Evolutionary conservation across 345 rosid genomes (phyloP).

Genomic region (Eucalyptus tenuipes): DNA sequence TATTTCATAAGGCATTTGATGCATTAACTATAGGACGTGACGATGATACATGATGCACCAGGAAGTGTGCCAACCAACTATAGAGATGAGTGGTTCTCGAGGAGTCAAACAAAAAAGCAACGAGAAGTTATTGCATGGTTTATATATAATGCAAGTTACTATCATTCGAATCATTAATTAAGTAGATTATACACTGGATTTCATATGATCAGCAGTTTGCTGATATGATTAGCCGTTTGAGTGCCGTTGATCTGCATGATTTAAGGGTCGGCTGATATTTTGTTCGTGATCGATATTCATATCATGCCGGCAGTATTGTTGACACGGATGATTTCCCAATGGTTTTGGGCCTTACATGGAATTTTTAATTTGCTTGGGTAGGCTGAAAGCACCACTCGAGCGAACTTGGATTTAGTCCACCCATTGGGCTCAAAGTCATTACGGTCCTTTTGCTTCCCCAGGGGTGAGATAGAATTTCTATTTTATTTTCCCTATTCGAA

Average conservation of each 20-base stretch:
- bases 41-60: accelerated
- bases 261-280: not conserved
- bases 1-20: not conserved
- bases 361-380: not conserved
- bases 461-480: not conserved
- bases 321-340: not conserved
- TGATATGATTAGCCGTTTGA: not conserved
- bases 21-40: not conserved
- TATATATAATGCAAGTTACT: not conserved
- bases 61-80: not conserved
- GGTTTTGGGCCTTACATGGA: not conserved
- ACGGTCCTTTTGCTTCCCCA: not conserved
- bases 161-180: not conserved
- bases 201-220: not conserved
- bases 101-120: not conserved
- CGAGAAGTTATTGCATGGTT: not conserved
- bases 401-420: not conserved
- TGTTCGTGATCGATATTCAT: not conserved
- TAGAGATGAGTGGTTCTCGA: accelerated
- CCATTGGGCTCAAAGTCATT: not conserved
- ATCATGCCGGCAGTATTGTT: not conserved
- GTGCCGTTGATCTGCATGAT: not conserved
- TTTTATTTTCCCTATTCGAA: not conserved
- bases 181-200: not conserved
- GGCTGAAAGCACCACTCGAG: not conserved